Base-by-base conservation (phyloP, 2,329 filamentous ascomycete genomes). In the Aspergillus ibericus region DNA sequence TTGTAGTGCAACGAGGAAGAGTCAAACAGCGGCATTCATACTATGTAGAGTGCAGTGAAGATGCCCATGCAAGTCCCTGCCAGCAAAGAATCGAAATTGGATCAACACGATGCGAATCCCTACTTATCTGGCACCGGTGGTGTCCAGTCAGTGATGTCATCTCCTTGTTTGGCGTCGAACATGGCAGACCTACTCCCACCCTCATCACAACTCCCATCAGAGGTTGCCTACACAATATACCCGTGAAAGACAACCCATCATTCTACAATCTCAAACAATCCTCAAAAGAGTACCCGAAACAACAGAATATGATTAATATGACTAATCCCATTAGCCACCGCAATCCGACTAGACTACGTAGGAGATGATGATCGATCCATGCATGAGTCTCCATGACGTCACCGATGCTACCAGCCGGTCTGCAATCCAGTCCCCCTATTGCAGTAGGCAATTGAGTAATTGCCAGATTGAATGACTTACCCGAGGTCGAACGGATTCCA, bases 341-440 rank as follows among this genome's bases (percentile, higher is more conserved):
- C n/a, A 4, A 7, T 40, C 36, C 5, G 1, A 7, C 18, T 18
- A 16, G 1, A 7, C 18, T 18, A 16, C 15, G 44, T 48, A 29
- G 25, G 12, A 12, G 5, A 42, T 12, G 10, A 42, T 13, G 18
- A 42, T 42, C 18, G 10, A 15, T 42, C 18, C 38, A 15, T n/a
- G 32, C 32, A 25, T 46, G 38, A 55, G 59, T 52, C 55, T 58
- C 46, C 16, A 60, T 60, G 59, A 60, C 59, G 59, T 60, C 59
- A 60, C 47, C 29, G 10, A 15, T 13, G n/a, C 16, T 34, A 22
- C 47, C 34, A 20, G 5, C 35, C 22, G 25, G 50, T 35, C 35
- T 40, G n/a, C n/a, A n/a, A n/a, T n/a, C n/a, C n/a, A n/a, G n/a
- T n/a, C n/a, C n/a, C n/a, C n/a, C n/a, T n/a, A n/a, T n/a, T n/a